A percentile compares a stretch with the other conserved stretches of the same genome.
Conservation (phyloP, 2,329 filamentous ascomycete genomes). For the Xylariaceae sp. region DNA sequence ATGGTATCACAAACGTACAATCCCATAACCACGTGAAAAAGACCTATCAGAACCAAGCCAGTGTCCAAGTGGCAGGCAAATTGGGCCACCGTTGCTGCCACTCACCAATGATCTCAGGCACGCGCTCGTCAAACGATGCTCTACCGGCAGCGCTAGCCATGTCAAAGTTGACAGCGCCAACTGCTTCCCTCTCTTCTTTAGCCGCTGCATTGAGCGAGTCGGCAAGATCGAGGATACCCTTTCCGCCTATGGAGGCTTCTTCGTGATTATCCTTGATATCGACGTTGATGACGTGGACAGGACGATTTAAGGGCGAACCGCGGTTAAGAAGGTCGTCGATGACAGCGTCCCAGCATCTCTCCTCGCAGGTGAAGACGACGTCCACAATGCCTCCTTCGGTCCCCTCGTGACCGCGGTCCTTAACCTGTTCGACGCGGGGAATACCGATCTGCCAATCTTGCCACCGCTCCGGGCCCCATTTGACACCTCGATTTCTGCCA, state of each 20-base stretch:
- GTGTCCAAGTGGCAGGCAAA: conserved; percentile 86
- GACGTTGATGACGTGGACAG: conserved; percentile 96
- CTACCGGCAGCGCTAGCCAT: conserved; percentile 65
- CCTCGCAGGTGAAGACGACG: conserved; percentile 94
- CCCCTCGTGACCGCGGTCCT: conserved; percentile 74
- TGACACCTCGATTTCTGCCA: conserved; percentile 84
- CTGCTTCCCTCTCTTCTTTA: conserved; percentile 67
- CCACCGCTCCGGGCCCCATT: conserved; percentile 95
- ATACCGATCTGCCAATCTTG: conserved; percentile 93
- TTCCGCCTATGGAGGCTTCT: conserved; percentile 85
- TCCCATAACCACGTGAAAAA: neutral
- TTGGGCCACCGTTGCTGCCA: conserved; percentile 97
- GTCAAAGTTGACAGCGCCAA: conserved; percentile 66
- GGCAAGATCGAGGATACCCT: conserved; percentile 88
- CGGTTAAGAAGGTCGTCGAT: conserved; percentile 88
- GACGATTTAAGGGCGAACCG: conserved; percentile 81
- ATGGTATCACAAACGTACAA: no score
- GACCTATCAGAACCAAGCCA: conserved; percentile 80
- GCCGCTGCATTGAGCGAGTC: conserved; percentile 80
- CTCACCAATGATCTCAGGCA: conserved; percentile 83
- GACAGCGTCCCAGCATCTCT: conserved; percentile 97
- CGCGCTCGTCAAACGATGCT: conserved; percentile 82
- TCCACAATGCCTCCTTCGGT: conserved; percentile 89
- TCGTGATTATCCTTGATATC: conserved; percentile 99
- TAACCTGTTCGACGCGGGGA: conserved; percentile 72